Conservation (phyloP, 371 early-diverging fungal species). For the Polyrhizophydium stewartii region DNA sequence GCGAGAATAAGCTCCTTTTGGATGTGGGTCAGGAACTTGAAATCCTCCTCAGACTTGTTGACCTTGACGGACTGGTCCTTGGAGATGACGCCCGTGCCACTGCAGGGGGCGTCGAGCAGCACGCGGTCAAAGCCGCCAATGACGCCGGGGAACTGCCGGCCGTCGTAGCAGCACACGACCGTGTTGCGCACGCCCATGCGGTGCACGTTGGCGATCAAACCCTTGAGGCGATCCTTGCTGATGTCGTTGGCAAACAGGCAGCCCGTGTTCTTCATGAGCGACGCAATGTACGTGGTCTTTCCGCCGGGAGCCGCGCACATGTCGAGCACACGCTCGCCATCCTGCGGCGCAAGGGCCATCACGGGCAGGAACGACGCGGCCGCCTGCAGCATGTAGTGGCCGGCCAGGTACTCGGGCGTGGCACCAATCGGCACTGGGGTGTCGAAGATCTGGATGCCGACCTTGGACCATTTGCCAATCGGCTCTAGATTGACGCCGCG, state of each 20-base stretch:
- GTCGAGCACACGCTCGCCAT: slow-evolving; percentile 93
- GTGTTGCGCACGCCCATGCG: slow-evolving; percentile 94
- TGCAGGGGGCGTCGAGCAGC: slow-evolving; percentile 98
- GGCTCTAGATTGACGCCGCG: slow-evolving; percentile 98
- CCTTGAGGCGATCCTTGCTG: slow-evolving; percentile 88
- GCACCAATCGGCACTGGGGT: slow-evolving; percentile 91
- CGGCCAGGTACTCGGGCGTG: slow-evolving; percentile 99
- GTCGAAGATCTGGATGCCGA: slow-evolving; percentile 84
- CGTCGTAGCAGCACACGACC: slow-evolving; percentile 97
- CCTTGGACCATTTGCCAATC: slow-evolving; percentile 82
- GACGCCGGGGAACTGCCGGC: slow-evolving; percentile 89
- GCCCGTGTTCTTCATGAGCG: slow-evolving; percentile 98
- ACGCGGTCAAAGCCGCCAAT: slow-evolving; percentile 98
- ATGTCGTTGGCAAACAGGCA: slow-evolving; percentile 97
- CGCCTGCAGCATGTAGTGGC: slow-evolving; percentile 99
- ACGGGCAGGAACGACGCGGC: slow-evolving; percentile 98
- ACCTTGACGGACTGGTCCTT: slow-evolving; percentile 96
- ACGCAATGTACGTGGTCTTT: slow-evolving; percentile 91
- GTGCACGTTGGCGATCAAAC: slow-evolving; percentile 92
- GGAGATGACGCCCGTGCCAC: slow-evolving; percentile 98
- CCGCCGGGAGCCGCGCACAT: slow-evolving; percentile 99
- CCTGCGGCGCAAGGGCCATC: slow-evolving; percentile 93
- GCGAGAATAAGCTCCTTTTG: slow-evolving; percentile 96
- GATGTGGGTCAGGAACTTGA: slow-evolving; percentile 81
- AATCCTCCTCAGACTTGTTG: slow-evolving; percentile 90